A percentile compares a stretch with the other conserved stretches of the same genome.
Conservation (phyloP, 192 early-diverging fungal genomes). For the Backusella sp. region DNA sequence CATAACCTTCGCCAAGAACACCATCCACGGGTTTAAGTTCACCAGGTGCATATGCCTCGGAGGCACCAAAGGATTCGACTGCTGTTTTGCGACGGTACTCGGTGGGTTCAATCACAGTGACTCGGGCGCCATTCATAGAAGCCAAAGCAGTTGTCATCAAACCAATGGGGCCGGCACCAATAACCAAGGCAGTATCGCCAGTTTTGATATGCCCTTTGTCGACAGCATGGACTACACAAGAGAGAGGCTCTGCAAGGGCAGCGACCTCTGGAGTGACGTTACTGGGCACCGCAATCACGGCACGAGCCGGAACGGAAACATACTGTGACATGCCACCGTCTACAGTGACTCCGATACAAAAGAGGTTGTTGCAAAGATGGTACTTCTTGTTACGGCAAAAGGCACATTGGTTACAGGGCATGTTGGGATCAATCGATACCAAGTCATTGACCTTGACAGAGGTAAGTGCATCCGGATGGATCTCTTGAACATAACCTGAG, state of each 20-base stretch:
- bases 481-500: constrained; percentile 44
- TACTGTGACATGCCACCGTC: constrained; percentile 53
- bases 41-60: constrained; percentile 22
- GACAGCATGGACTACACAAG: constrained; percentile 53
- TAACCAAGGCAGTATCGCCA: constrained; percentile 42
- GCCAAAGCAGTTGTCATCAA: constrained; percentile 47
- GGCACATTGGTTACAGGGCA: constrained; percentile 44
- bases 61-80: constrained; percentile 30
- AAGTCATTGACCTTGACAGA: constrained; percentile 36
- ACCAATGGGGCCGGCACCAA: constrained; percentile 55
- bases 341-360: constrained; percentile 46
- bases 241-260: constrained; percentile 50
- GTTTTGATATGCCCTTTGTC: constrained; percentile 44
- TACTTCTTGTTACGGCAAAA: constrained; percentile 46
- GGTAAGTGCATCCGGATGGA: constrained; percentile 35
- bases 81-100: constrained; percentile 38
- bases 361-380: constrained; percentile 42
- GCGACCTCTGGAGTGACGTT: constrained; percentile 43
- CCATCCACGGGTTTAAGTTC: constrained; percentile 15
- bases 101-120: constrained; percentile 44
- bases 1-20: constrained; percentile 39
- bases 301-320: constrained; percentile 39
- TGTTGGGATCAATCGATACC: constrained; percentile 50
- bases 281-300: constrained; percentile 31
- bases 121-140: constrained; percentile 36